A percentile compares a stretch with the other conserved stretches of the same genome.
phyloP scores from a whole-genome alignment of 2,329 filamentous ascomycete genomes.

The Sclerotiophoma versabilis region DNA sequence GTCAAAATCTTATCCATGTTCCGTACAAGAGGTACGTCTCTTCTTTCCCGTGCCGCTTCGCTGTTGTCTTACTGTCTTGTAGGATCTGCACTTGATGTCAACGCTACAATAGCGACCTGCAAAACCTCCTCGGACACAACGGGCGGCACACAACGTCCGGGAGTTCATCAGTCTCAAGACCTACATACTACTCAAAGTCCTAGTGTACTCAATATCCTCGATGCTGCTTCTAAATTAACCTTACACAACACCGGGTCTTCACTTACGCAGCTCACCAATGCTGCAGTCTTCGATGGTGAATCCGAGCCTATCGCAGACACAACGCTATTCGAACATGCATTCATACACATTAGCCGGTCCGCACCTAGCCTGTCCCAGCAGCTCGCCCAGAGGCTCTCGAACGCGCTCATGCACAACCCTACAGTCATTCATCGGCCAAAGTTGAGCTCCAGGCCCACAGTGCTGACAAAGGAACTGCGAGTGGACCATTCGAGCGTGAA shows the following conservation, averaged over 20 bases:
- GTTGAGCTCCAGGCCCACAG: slow-evolving; percentile 35
- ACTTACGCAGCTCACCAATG: slow-evolving; percentile 33
- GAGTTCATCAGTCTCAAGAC: slow-evolving; percentile 5
- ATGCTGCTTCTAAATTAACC: slow-evolving; percentile 16
- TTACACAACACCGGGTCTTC: slow-evolving; percentile 28
- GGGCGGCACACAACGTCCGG: slow-evolving; percentile 21
- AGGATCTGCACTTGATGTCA: slow-evolving; percentile 9
- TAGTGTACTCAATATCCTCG: slow-evolving; percentile 24
- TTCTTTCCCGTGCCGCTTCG: accelerated
- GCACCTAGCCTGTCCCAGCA: slow-evolving; percentile 40
- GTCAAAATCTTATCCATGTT: slow-evolving; percentile 47
- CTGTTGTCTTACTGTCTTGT: background rate
- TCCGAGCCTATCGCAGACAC: slow-evolving; percentile 37
- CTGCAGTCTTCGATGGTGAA: slow-evolving; percentile 44
- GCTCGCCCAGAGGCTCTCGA: slow-evolving; percentile 36
- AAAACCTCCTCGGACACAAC: slow-evolving; percentile 19
- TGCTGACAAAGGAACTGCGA: slow-evolving; percentile 22
- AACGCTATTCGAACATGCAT: slow-evolving; percentile 15
- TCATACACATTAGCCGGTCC: slow-evolving; percentile 37
- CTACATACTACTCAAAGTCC: slow-evolving; percentile 17
- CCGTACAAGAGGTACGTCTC: slow-evolving; percentile 37
- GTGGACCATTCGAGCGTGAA: slow-evolving; percentile 5
- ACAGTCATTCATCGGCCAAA: slow-evolving; percentile 45
- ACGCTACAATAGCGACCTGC: background rate
- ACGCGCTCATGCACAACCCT: slow-evolving; percentile 35